A percentile compares a stretch with the other conserved stretches of the same genome.
These are phyloP conservation scores for Starmerella bombicola DNA, from an alignment of 805 yeast species.

Conservation along the genomic window DNA sequence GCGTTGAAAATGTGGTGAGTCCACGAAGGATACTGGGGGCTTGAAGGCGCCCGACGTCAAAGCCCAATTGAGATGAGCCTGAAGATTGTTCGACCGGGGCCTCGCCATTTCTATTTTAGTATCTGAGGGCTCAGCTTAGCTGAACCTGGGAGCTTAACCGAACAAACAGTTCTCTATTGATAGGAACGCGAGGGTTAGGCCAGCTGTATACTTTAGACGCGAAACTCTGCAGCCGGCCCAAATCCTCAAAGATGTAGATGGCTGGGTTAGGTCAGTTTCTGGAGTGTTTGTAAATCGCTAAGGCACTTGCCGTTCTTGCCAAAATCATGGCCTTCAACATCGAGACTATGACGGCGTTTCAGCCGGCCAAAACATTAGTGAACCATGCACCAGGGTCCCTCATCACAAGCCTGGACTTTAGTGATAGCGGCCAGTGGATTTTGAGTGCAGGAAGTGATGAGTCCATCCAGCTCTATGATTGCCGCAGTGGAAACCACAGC, in stretches of 20 bases:
- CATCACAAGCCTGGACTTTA: constrained; percentile 46
- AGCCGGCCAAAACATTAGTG: constrained; percentile 10
- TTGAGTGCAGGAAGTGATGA: constrained; percentile 72
- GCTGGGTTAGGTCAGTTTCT: too few relatives aligned
- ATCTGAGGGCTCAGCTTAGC: too few relatives aligned
- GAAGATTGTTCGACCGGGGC: constrained; percentile 6
- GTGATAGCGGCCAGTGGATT: constrained; percentile 67
- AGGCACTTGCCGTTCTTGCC: neutral
- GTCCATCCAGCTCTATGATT: constrained; percentile 71
- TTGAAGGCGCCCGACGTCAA: constrained; percentile 1
- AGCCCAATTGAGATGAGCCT: constrained; percentile 4
- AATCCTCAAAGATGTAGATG: too few relatives aligned
- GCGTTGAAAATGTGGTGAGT: neutral
- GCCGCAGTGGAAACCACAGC: constrained; percentile 42
- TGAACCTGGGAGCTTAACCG: too few relatives aligned
- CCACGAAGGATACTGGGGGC: constrained; percentile 2
- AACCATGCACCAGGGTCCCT: constrained; percentile 19
- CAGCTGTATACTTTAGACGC: too few relatives aligned
- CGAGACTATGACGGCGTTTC: constrained; percentile 4
- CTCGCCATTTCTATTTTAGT: constrained; percentile 5
- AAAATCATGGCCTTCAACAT: neutral
- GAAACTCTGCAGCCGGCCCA: too few relatives aligned
- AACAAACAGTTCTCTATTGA: too few relatives aligned
- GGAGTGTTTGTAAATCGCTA: neutral
- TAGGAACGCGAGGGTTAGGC: too few relatives aligned